phyloP scores from a whole-genome alignment of 805 yeast species.

The Wickerhamiella allomyrinae region DNA sequence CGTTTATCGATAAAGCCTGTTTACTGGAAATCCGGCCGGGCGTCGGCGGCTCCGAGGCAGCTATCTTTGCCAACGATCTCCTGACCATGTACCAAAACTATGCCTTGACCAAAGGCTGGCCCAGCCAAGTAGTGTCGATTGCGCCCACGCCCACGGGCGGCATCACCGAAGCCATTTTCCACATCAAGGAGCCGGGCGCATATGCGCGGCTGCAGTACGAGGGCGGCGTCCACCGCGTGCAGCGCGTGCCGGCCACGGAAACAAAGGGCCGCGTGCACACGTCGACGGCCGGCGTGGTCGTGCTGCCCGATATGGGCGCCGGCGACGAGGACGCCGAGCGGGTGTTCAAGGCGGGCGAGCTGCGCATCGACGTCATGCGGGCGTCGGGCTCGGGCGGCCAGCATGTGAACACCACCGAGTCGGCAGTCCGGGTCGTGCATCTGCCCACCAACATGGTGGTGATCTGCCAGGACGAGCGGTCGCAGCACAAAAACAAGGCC shows the following conservation, averaged over 20 bases:
- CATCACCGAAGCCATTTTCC: slow-evolving; percentile 58
- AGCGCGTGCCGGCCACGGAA: slow-evolving; percentile 86
- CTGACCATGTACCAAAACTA: slow-evolving; percentile 68
- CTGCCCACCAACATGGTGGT: slow-evolving; percentile 83
- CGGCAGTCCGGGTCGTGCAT: slow-evolving; percentile 89
- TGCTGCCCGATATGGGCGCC: slow-evolving; percentile 49
- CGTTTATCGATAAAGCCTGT: slow-evolving; percentile 62
- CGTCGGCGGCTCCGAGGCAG: slow-evolving; percentile 90
- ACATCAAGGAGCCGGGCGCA: slow-evolving; percentile 62
- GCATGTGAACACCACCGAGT: slow-evolving; percentile 93
- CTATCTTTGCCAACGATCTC: slow-evolving; percentile 68
- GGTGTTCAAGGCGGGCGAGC: slow-evolving; percentile 70
- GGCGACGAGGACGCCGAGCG: slow-evolving; percentile 43
- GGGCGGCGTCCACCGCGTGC: slow-evolving; percentile 94
- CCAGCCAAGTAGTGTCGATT: slow-evolving; percentile 41
- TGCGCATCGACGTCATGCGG: slow-evolving; percentile 91
- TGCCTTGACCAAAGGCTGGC: slow-evolving; percentile 57
- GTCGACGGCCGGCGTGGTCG: slow-evolving; percentile 90
- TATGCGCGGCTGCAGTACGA: slow-evolving; percentile 64
- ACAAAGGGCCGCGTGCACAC: slow-evolving; percentile 90
- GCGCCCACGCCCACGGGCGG: slow-evolving; percentile 45
- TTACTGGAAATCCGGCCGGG: slow-evolving; percentile 85
- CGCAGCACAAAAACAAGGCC: slow-evolving; percentile 89
- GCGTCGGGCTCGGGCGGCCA: slow-evolving; percentile 97
- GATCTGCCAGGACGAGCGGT: slow-evolving; percentile 84